Percentiles rank a stretch among this genome's conserved stretches.
phyloP scores from a whole-genome alignment of 306 rosid genomes.

The Medicago lupulina region DNA sequence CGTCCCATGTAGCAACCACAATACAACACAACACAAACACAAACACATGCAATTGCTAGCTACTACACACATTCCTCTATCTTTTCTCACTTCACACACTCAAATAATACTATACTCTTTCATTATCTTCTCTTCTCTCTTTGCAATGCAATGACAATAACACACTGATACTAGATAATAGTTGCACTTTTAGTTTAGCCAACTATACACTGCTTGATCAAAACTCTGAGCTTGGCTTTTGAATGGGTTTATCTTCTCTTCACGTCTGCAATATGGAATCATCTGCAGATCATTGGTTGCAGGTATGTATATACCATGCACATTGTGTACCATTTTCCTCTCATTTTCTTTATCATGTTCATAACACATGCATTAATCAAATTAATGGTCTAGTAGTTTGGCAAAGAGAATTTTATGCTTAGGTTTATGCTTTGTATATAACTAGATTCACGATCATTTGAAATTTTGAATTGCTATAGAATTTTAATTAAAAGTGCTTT shows the following conservation, averaged over 20 bases:
- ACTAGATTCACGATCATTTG: not conserved
- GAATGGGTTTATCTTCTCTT: slow-evolving; percentile 83
- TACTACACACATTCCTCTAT: not conserved
- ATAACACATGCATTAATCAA: not conserved
- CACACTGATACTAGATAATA: no score
- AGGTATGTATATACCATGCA: slow-evolving; percentile 58
- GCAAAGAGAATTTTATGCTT: not conserved
- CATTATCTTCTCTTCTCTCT: not conserved
- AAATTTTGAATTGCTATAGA: not conserved
- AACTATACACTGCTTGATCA: not conserved
- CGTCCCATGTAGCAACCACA: slow-evolving; percentile 37
- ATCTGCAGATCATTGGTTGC: slow-evolving; percentile 87
- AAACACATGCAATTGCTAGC: slow-evolving; percentile 3
- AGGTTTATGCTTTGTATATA: not conserved
- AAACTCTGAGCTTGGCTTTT: slow-evolving; percentile 2
- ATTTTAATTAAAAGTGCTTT: not conserved
- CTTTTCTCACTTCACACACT: slow-evolving; percentile 19
- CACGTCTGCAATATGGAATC: slow-evolving; percentile 90
- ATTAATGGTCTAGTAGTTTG: not conserved
- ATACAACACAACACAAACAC: no score
- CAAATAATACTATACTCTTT: not conserved
- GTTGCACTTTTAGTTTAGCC: not conserved
- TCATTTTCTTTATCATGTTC: slow-evolving; percentile 1
- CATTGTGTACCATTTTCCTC: slow-evolving; percentile 4
- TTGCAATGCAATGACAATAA: no score